phyloP scores from a whole-genome alignment of 148 eudicot genomes.

The Bassia scoparia region DNA sequence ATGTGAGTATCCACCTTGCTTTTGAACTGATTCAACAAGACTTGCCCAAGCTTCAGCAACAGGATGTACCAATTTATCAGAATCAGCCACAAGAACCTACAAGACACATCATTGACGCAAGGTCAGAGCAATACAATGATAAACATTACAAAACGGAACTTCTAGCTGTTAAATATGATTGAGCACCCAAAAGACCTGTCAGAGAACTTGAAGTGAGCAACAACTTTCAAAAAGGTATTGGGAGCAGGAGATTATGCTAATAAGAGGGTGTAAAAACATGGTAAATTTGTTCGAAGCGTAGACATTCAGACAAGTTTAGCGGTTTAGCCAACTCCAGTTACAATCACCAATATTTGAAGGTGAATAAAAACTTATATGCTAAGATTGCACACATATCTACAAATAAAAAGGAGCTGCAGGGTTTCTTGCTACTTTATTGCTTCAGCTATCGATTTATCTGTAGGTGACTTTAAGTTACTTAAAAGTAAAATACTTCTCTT shows the following conservation, averaged over 20 bases:
- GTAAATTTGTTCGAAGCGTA: not conserved
- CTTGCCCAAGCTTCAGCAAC: conserved; percentile 95
- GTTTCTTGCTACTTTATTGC: not conserved
- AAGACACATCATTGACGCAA: conserved; percentile 14
- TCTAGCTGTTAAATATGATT: not conserved
- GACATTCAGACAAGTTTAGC: not conserved
- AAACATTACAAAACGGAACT: not conserved
- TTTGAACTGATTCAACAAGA: conserved; percentile 64
- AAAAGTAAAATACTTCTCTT: too few species aligned
- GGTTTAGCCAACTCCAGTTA: not conserved
- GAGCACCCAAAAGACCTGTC: not conserved
- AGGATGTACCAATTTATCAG: conserved; percentile 66
- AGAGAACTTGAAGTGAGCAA: not conserved
- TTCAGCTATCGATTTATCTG: not conserved
- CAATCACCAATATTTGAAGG: not conserved
- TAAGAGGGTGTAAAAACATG: too few species aligned
- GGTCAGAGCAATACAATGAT: conserved; percentile 13
- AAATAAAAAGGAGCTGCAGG: not conserved
- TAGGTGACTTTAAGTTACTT: not conserved
- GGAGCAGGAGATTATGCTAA: too few species aligned
- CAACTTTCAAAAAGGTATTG: not conserved
- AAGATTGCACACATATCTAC: not conserved
- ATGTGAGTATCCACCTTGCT: conserved; percentile 66
- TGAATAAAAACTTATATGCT: not conserved
- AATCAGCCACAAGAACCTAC: conserved; percentile 85